Evolutionary conservation across 2,329 filamentous ascomycete genomes (phyloP), one percentile per base, ranked within the genome.

Genomic region (Clarireedia hainanense): DNA sequence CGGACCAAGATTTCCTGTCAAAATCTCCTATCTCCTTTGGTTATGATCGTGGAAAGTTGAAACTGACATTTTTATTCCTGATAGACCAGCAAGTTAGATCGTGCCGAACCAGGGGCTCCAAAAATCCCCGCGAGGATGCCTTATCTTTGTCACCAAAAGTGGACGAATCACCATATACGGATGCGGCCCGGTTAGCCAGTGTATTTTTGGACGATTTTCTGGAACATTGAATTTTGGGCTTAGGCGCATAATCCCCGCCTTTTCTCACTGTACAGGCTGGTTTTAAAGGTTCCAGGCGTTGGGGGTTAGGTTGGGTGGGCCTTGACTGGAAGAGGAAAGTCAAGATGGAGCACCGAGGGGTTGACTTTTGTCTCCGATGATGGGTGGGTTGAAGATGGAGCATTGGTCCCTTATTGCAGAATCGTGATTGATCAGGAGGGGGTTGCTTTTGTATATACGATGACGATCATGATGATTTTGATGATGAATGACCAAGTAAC

Each of bases 121-220:
- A 24, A 43, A 53, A 47, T 48, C 47, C 39, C 24, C 52, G 52
- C 14, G 37, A 55, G 23, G 46, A 55, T 17, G 26, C 52, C 24
- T 37, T 27, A 27, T 50, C 52, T 15, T 50, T 55, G 47, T 45
- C 52, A 23, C 26, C 26, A 17, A 50, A 39, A 10, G 46, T 49
- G 7, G 48, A 60, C 17, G 60, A 58, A 6, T 58, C 60, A 24
- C 60, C 61, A 7, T 66, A 66, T 48, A 62, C 58, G 34, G 63
- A 67, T 59, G 59, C 56, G 17, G 66, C 64, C 34, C 64, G 65
- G 27, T 47, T 68, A 47, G 59, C 65, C 20, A 61, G 60, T 49
- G 63, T 68, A 45, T 67, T 68, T 57, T 57, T 68, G 51, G 64
- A 64, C 47, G 66, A 67, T 49, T 68, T 68, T 51, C 55, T 66